phyloP scores from a whole-genome alignment of 129 eudicot species.

The Artemisia argyi region DNA sequence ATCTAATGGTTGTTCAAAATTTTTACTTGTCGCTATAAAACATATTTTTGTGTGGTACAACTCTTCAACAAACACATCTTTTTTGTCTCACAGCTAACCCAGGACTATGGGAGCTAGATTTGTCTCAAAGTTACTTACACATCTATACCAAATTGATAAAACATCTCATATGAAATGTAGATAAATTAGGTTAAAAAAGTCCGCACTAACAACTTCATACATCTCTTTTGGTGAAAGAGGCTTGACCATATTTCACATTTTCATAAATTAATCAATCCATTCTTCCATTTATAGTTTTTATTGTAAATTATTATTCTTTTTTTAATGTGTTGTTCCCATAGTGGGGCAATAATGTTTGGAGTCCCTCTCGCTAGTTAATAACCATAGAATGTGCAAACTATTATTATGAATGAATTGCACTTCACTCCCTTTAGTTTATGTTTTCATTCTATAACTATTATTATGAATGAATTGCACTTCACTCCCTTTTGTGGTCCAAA shows the following conservation, averaged over 20 bases:
- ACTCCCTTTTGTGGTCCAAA: slow-evolving; percentile 27
- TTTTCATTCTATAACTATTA: neutral
- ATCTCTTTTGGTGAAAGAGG: slow-evolving; percentile 13
- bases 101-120: no score
- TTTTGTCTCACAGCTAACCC: no score
- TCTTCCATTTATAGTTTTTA: slow-evolving; percentile 7
- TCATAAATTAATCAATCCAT: slow-evolving; percentile 14
- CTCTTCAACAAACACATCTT: no score
- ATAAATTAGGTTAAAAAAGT: no score
- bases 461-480: slow-evolving; percentile 27
- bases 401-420: slow-evolving; percentile 24
- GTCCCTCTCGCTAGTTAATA: slow-evolving; percentile 20
- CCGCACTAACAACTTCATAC: neutral
- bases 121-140: no score
- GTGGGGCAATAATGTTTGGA: slow-evolving; percentile 34
- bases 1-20: no score
- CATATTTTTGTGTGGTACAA: no score
- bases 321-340: slow-evolving; percentile 21
- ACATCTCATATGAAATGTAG: neutral
- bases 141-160: neutral
- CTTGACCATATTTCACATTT: slow-evolving; percentile 9
- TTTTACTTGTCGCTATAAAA: no score
- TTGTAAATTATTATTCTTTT: neutral
- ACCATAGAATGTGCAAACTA: slow-evolving; percentile 38
- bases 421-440: slow-evolving; percentile 25